Evolutionary conservation across 176 grass and related monocot genomes (phyloP), one percentile per base, ranked within the genome.

Genomic region (Hyparrhenia diplandra): DNA sequence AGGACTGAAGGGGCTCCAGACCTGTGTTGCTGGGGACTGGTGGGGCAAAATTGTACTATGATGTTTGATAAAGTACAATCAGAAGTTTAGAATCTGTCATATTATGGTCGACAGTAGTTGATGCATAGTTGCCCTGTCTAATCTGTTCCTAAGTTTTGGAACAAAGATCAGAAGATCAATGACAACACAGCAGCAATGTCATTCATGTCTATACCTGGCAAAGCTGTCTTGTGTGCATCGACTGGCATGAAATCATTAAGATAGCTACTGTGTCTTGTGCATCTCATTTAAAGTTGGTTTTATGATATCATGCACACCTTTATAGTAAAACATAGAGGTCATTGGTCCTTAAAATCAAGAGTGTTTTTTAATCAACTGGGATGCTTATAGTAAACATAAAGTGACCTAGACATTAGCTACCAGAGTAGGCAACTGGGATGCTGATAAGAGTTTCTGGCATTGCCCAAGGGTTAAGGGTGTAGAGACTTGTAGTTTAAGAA

Each of bases 151-250:
- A 27, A 58, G 34, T 65, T 85, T 85, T 47, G 58, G 78, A 89
- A 69, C 66, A 82, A 14, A 43, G 21, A 70, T 20, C 21, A 73
- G 47, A 49, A 67, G 54, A 73, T 64, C 46, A 70, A 41, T 69
- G 76, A 75, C 64, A 76, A 62, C 80, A 51, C 42, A 77, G 21
- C 77, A 81, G 36, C 27, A 76, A 13, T 43, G 77, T 46, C 54
- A 71, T 85, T 85, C 77, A 85, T 89, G 77, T 75, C 77, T 85
- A 71, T 59, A 76, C 32, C 32, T 71, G 49, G 65, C 45, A 58
- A 55, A 57, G 31, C 20, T 76, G 41, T 64, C 71, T 69, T 70
- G 80, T 84, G 27, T 80, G 76, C 36, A 36, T 75, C 14, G 6
- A 8, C 21, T 54, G n/a, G 13, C 41, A 70, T 76, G 41, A 70